A percentile compares a stretch with the other conserved stretches of the same genome.
phyloP scores from a whole-genome alignment of 2,329 filamentous ascomycete species.

The Pyrenophora teres region DNA sequence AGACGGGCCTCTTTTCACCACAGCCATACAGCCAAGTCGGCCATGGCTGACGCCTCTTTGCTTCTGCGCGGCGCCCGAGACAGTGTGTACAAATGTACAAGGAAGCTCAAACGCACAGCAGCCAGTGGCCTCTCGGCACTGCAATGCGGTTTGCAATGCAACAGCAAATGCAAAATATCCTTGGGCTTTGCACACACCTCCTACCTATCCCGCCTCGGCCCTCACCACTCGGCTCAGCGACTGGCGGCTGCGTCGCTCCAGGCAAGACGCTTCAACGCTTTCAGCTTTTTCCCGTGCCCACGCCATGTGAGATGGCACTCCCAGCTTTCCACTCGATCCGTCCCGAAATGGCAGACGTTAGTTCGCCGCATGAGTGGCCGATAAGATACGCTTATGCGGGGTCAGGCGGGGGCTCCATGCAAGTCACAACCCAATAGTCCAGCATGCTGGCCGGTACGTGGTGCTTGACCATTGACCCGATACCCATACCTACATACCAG shows the following conservation, averaged over 20 bases:
- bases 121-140: constrained; percentile 7
- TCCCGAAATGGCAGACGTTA: constrained; percentile 35
- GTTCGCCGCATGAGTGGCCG: constrained; percentile 32
- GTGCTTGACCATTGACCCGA: constrained; percentile 27
- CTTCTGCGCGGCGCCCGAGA: constrained; percentile 2
- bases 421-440: constrained; percentile 15
- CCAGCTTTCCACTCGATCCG: constrained; percentile 34
- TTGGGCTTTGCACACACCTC: constrained; percentile 16
- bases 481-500: background rate
- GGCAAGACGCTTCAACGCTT: constrained; percentile 21
- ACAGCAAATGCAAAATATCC: background rate
- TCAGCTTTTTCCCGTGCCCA: constrained; percentile 7
- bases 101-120: background rate
- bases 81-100: background rate
- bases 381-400: constrained; percentile 35
- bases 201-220: constrained; percentile 6
- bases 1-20: constrained; percentile 2
- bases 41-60: background rate
- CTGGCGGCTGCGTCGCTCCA: constrained; percentile 38
- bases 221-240: constrained; percentile 13
- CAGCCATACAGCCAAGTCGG: constrained; percentile 1
- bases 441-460: constrained; percentile 21
- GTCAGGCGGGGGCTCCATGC: constrained; percentile 31
- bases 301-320: constrained; percentile 12
- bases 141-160: background rate